Evolutionary conservation across 2,329 filamentous ascomycete genomes (phyloP), one percentile per base, ranked within the genome.

Genomic region (Aspergillus pseudoviridinutans): DNA sequence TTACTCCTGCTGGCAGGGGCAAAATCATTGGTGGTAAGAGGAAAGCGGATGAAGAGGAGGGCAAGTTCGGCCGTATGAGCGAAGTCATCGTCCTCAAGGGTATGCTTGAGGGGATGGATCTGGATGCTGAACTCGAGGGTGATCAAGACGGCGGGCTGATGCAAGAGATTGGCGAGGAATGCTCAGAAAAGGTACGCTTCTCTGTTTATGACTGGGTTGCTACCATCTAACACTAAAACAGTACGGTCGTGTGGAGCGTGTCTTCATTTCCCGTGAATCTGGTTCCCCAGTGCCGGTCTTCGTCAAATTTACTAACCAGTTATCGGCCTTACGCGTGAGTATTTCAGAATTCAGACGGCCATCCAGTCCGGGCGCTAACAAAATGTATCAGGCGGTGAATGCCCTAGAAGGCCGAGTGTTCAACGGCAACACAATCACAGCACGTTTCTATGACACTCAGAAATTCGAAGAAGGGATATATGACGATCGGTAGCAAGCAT

Each of bases 141-240:
- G 76, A 78, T 20, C 82, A 85, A 35, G 82, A 82, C 54, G 80
- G 79, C 12, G 82, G 83, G 14, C 78, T 99, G 52, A 87, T 93
- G 65, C 93, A 97, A 76, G 92, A 97, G 72, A 97, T 99, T 74
- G 94, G 94, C 6, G 91, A 97, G 68, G 91, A 96, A 71, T 97
- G 95, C 74, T 87, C 87, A 51, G 86, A 91, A 63, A 92, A 92
- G 81, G 84, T 87, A 69, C 63, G 70, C 62, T n/a, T 3, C 9
- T 49, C 24, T 38, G 3, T 38, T 24, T 35, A 24, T 12, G 38
- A 20, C 29, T 51, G 17, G 2, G 3, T 49, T 52, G 7, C n/a
- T 41, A 17, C 20, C 28, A 49, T 29, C 57, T 58, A 46, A 61
- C 46, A 24, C 12, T 58, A 20, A 8, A 20, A n/a, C 56, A 91